Base-by-base conservation (phyloP, 1,284 basidiomycete genomes). In the Grifola frondosa region DNA sequence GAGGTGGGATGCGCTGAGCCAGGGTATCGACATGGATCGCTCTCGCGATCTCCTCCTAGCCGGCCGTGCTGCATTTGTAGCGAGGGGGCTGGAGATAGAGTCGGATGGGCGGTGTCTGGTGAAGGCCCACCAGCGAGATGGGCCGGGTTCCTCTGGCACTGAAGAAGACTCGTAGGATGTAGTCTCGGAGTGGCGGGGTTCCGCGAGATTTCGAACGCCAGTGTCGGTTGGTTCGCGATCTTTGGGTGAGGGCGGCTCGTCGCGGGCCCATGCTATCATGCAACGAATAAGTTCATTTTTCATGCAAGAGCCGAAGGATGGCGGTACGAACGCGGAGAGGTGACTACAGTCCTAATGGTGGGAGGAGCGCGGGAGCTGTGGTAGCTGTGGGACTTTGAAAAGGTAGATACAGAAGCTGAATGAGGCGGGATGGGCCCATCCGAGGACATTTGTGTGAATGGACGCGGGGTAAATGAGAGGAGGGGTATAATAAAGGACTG, bases 231-330 rank as follows among this genome's bases (percentile, higher is more conserved):
- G 53, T 58, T 65, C 59, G 24, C 69, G 66, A 40, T 81, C 79
- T 17, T 68, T 75, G 5, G 86, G 85, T 0, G 86, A 88, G 7
- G 85, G 84, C 3, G 87, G 86, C 56, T 90, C 88, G 60, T 90
- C 83, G 54, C 77, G 74, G 8, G 87, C 88, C 88, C 88, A 90
- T 43, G 88, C 87, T 90, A 50, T 7, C 28, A 37, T 25, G 46
- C 15, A 40, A 37, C 42, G 44, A 28, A 54, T 48, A 47, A 46
- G 45, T 46, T 49, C 28, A 26, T 15, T n/a, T 15, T 34, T 39
- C 51, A 51, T 42, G n/a, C 44, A 37, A 40, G 30, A 42, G 34
- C 32, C 13, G 8, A 37, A 16, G 19, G 26, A 34, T 16, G 24
- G 36, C 39, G 24, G 30, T 30, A 73, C 81, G 56, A 60, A 90